Base-by-base conservation (phyloP, 2,329 filamentous ascomycete species). In the Helicocarpus griseus region DNA sequence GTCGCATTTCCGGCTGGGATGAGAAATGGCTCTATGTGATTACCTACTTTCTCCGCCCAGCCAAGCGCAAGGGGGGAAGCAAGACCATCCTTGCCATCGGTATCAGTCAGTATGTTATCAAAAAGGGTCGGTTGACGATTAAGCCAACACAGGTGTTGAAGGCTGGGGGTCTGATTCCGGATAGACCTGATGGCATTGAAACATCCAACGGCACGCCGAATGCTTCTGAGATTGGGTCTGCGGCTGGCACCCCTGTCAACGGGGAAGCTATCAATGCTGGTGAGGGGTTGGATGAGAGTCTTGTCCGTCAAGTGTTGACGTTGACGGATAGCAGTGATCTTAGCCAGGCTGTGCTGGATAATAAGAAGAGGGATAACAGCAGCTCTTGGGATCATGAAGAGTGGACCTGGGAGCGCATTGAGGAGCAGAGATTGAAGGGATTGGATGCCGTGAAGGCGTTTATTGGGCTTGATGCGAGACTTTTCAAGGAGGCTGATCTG, bases 81-180 rank as follows among this genome's bases (percentile, higher is more conserved):
- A 82, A 78, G 67, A 81, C 79, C 54, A 77, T 91, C 36, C 78
- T 85, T 58, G 87, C 87, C 1, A 84, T 83, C 0, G 83, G 82
- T 0, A 68, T 91, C 40, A 83, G 80, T 71, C 90, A 89, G 72
- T 91, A 91, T 66, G 87, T 91, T 38, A 83, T 88, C 65, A 91
- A 91, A 73, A 76, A 89, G 51, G 87, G 85, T 1, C 77, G 91
- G 22, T 75, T 93, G 61, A 97, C 91, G 0, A 81, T 97, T 3
- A 82, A 90, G 57, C 90, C 93, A 0, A 85, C 89, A 58, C 76
- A 86, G 44, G 75, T 91, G 6, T 74, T 97, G 24, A 75, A 79
- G 40, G 79, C 83, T 33, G 85, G 84, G 47, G 82, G 83, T 1
- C 73, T 96, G 64, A 72, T 97, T 48, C 93, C 93, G 0, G 72